phyloP scores from a whole-genome alignment of 2,329 filamentous ascomycete genomes.

The Fusarium sublunatum region DNA sequence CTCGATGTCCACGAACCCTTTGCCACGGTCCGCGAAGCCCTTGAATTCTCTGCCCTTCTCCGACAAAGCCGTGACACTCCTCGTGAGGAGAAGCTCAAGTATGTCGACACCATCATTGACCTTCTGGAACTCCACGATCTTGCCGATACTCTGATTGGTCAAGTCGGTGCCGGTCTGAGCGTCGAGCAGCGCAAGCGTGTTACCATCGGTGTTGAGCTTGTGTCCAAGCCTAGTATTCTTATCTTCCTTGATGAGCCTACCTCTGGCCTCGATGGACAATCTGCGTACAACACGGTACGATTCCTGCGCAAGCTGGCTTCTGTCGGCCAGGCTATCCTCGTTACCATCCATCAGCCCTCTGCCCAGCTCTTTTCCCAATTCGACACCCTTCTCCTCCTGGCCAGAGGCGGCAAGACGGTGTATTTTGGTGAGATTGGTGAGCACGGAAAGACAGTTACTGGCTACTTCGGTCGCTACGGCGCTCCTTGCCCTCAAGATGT shows the following conservation, averaged over 20 bases:
- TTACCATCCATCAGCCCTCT: slow-evolving; percentile 78
- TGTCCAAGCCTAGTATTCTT: slow-evolving; percentile 68
- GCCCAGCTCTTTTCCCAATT: slow-evolving; percentile 74
- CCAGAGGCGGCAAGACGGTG: slow-evolving; percentile 72
- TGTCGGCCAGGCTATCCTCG: slow-evolving; percentile 73
- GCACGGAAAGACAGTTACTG: slow-evolving; percentile 63
- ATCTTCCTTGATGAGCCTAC: slow-evolving; percentile 73
- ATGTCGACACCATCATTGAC: slow-evolving; percentile 83
- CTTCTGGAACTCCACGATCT: slow-evolving; percentile 62
- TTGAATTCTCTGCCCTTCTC: slow-evolving; percentile 79
- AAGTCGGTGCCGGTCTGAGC: slow-evolving; percentile 63
- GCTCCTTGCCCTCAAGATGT: slow-evolving; percentile 69
- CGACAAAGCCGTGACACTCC: slow-evolving; percentile 75
- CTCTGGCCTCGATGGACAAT: slow-evolving; percentile 74
- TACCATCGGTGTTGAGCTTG: slow-evolving; percentile 71
- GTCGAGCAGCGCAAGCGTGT: slow-evolving; percentile 66
- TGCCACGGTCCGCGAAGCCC: slow-evolving; percentile 79
- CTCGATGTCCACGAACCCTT: slow-evolving; percentile 81
- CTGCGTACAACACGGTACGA: slow-evolving; percentile 72
- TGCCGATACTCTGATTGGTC: slow-evolving; percentile 60
- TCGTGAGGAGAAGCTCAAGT: slow-evolving; percentile 75
- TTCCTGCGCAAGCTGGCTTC: slow-evolving; percentile 75
- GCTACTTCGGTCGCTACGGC: slow-evolving; percentile 75
- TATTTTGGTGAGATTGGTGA: slow-evolving; percentile 76
- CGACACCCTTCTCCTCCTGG: slow-evolving; percentile 72